Evolutionary conservation across 306 rosid species (phyloP).

Genomic region (Medicago truncatula): DNA sequence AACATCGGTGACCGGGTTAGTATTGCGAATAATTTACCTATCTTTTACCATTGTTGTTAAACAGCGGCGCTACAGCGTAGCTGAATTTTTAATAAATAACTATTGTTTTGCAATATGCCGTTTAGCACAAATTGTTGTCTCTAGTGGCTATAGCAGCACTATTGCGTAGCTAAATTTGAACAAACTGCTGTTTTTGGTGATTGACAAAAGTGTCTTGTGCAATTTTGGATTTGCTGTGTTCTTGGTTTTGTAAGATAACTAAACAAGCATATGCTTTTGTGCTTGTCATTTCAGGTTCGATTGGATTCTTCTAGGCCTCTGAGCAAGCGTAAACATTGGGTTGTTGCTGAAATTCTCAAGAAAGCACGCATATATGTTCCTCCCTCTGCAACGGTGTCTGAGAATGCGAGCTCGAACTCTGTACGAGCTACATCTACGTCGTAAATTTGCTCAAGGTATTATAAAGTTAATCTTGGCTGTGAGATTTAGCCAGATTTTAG

Average conservation of each 20-base stretch:
- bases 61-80: not conserved
- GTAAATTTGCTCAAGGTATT: constrained; percentile 42
- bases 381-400: constrained; percentile 42
- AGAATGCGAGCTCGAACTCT: constrained; percentile 33
- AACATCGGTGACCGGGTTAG: constrained; percentile 79
- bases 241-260: constrained; percentile 23
- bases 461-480: not conserved
- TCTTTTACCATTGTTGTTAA: not conserved
- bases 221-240: not conserved
- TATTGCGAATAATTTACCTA: not conserved
- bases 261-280: not conserved
- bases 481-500: constrained; percentile 12
- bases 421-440: constrained; percentile 41
- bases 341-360: constrained; percentile 84
- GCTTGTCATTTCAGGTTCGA: constrained; percentile 59
- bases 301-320: constrained; percentile 83
- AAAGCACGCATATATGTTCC: constrained; percentile 81
- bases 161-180: not conserved
- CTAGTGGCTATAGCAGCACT: not conserved
- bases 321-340: constrained; percentile 87
- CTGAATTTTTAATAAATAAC: not conserved
- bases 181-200: not conserved
- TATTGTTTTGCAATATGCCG: no score
- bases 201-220: not conserved
- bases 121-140: no score